These are phyloP conservation scores for Anacardium occidentale DNA, from an alignment of 345 rosid genomes.

Conservation along the genomic window DNA sequence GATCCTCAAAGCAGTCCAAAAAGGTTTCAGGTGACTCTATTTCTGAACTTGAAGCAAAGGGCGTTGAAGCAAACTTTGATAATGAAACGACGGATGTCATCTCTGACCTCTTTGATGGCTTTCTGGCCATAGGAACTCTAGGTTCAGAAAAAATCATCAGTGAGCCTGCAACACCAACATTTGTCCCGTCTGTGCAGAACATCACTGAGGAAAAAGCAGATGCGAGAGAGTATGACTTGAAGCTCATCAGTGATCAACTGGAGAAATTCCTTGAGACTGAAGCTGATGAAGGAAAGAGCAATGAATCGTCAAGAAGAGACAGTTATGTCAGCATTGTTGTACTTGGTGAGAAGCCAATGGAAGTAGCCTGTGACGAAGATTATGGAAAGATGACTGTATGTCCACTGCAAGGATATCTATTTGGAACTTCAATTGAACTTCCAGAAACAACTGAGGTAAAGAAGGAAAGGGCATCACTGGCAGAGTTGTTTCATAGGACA, in stretches of 20 bases:
- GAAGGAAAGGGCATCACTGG: constrained; percentile 70
- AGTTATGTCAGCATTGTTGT: constrained; percentile 62
- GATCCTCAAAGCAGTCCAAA: constrained; percentile 31
- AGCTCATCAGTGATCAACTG: constrained; percentile 53
- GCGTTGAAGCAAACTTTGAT: constrained; percentile 24
- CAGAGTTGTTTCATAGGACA: constrained; percentile 63
- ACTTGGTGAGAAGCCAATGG: constrained; percentile 48
- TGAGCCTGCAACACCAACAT: constrained; percentile 71
- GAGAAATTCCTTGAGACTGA: constrained; percentile 83
- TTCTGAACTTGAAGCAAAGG: constrained; percentile 31
- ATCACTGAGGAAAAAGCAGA: constrained; percentile 37
- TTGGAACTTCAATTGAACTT: constrained; percentile 58
- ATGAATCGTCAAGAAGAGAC: constrained; percentile 62
- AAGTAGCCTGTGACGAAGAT: constrained; percentile 44
- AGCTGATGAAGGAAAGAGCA: constrained; percentile 57
- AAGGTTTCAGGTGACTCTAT: constrained; percentile 41
- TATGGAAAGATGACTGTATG: constrained; percentile 37
- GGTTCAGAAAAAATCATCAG: constrained; percentile 52
- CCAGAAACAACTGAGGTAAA: constrained; percentile 52
- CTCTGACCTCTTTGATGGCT: constrained; percentile 68
- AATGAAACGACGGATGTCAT: constrained; percentile 32
- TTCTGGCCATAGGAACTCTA: constrained; percentile 87
- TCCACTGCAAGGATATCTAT: constrained; percentile 86
- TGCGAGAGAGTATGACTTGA: constrained; percentile 65
- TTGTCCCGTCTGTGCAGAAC: constrained; percentile 50